Evolutionary conservation across 164 flowering plant species (phyloP).

Genomic region (Kalanchoe fedtschenkoi): DNA sequence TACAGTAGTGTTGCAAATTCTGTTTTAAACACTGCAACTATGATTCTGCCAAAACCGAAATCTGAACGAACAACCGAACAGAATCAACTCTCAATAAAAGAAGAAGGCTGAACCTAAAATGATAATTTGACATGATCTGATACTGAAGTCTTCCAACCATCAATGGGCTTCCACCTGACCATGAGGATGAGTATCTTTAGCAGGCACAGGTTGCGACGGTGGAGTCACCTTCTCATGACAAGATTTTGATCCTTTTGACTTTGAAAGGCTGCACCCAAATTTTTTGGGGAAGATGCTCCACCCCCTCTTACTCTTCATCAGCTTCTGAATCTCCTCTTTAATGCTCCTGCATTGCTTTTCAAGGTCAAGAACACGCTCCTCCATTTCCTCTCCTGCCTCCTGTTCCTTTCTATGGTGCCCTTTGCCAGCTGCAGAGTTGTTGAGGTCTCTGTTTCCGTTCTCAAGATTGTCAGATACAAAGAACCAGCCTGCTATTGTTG

Average conservation of each 20-base stretch:
- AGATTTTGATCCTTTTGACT: conserved; percentile 9
- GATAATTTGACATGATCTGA: not conserved
- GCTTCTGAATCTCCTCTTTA: conserved; percentile 29
- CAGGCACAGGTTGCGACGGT: conserved; percentile 1
- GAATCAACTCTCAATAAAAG: not conserved
- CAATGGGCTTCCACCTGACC: not conserved
- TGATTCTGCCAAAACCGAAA: not conserved
- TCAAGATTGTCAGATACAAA: conserved; percentile 50
- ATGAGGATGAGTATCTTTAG: not conserved
- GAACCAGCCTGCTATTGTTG: conserved; percentile 56
- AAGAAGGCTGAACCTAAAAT: not conserved
- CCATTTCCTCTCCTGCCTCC: conserved; percentile 15
- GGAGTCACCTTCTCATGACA: conserved; percentile 10
- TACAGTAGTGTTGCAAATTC: not conserved
- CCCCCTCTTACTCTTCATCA: conserved; percentile 20
- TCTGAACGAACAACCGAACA: not conserved
- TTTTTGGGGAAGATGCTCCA: conserved; percentile 19
- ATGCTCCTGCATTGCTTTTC: conserved; percentile 30
- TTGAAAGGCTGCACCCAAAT: conserved; percentile 14
- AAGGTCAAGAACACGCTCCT: conserved; percentile 24
- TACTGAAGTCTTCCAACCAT: not conserved
- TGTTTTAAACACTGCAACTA: not conserved
- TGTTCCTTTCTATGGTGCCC: conserved; percentile 12
- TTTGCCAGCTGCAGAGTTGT: conserved; percentile 7
- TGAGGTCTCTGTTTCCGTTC: conserved; percentile 21